These are phyloP conservation scores for Penicillium concentricum DNA, from an alignment of 2,329 filamentous ascomycete genomes.

Conservation along the genomic window DNA sequence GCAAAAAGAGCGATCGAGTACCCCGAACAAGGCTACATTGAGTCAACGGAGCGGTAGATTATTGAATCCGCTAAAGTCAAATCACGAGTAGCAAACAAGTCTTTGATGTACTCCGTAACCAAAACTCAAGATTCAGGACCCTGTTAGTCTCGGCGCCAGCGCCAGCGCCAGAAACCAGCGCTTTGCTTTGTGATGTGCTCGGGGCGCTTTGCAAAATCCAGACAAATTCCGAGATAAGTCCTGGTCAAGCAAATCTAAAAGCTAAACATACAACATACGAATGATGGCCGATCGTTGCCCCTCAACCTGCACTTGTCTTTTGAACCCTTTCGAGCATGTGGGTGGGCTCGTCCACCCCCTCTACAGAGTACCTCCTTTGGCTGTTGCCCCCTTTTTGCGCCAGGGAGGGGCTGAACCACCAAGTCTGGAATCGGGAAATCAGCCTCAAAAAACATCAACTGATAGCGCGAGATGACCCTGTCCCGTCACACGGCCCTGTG, in stretches of 20 bases:
- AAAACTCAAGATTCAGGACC: neutral
- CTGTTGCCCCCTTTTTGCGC: neutral
- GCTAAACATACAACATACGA: neutral
- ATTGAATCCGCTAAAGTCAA: neutral
- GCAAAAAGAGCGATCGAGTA: neutral
- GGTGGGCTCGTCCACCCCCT: neutral
- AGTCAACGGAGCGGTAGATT: neutral
- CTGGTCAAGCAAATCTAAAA: neutral
- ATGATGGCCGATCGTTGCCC: neutral
- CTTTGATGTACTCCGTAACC: neutral
- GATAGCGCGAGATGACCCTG: conserved; percentile 3
- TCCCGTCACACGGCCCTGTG: conserved; percentile 5
- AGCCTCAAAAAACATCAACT: conserved; percentile 9
- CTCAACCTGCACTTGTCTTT: neutral
- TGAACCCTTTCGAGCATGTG: neutral
- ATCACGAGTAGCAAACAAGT: neutral
- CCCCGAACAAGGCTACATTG: neutral
- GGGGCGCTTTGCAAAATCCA: conserved; percentile 5
- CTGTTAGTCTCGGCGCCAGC: neutral
- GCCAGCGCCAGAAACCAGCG: neutral
- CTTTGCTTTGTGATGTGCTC: conserved; percentile 6
- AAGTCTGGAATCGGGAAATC: conserved; percentile 4
- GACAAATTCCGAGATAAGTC: neutral
- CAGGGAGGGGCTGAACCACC: neutral
- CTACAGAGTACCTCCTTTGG: neutral